Percentiles rank a stretch among this genome's conserved stretches.
phyloP scores from a whole-genome alignment of 805 yeast species.

The Ogataea siamensis region DNA sequence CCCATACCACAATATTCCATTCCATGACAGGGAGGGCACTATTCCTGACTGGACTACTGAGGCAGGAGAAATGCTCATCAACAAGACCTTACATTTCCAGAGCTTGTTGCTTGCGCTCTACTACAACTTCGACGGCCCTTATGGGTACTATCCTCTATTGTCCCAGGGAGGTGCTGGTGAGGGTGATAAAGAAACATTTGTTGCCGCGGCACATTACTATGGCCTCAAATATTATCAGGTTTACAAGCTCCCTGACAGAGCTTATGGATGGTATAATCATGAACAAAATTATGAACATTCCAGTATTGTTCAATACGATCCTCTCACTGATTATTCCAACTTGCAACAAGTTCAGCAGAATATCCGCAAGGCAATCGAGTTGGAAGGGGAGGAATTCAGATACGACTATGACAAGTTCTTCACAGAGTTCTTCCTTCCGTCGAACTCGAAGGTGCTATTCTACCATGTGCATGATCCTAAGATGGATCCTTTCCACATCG shows the following conservation, averaged over 20 bases:
- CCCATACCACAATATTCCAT: constrained; percentile 37
- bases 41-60: constrained; percentile 70
- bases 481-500: constrained; percentile 47
- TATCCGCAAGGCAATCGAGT: constrained; percentile 24
- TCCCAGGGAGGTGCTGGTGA: constrained; percentile 67
- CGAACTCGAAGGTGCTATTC: constrained; percentile 32
- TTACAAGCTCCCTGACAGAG: constrained; percentile 37
- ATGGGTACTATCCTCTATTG: constrained; percentile 55
- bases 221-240: constrained; percentile 53
- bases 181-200: constrained; percentile 74
- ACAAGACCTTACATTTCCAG: constrained; percentile 54
- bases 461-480: constrained; percentile 56
- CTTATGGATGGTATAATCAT: constrained; percentile 34
- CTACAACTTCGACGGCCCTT: constrained; percentile 65
- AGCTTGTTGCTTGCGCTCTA: constrained; percentile 59
- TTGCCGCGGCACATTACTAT: constrained; percentile 63
- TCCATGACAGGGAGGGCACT: constrained; percentile 65
- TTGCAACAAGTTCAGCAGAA: constrained; percentile 25
- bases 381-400: constrained; percentile 24
- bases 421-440: constrained; percentile 27
- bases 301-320: constrained; percentile 36
- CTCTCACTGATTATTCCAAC: constrained; percentile 30
- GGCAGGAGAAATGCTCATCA: constrained; percentile 63
- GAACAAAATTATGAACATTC: constrained; percentile 35
- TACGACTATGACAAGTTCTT: constrained; percentile 31